Percentiles rank a stretch among this genome's conserved stretches.
These are phyloP conservation scores for Melampsora americana DNA, from an alignment of 1,284 basidiomycete genomes.

Conservation along the genomic window DNA sequence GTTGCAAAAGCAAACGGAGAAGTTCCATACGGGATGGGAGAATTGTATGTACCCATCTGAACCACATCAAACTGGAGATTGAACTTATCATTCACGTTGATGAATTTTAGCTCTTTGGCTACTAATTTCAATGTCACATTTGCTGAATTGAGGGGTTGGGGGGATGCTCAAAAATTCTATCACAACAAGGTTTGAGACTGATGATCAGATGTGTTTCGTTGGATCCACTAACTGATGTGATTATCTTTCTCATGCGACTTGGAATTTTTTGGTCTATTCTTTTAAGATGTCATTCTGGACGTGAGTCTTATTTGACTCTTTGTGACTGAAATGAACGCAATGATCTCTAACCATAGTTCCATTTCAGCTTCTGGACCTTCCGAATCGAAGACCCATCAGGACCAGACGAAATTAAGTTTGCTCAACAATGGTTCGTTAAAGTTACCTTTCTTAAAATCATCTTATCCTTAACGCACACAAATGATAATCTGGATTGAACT, in stretches of 20 bases:
- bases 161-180: slow-evolving; percentile 71
- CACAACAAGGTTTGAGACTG: slow-evolving; percentile 67
- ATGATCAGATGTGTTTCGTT: slow-evolving; percentile 51
- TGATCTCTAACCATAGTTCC: background rate
- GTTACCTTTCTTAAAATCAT: background rate
- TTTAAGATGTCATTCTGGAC: slow-evolving; percentile 22
- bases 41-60: slow-evolving; percentile 19
- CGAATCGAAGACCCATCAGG: slow-evolving; percentile 58
- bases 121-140: slow-evolving; percentile 67
- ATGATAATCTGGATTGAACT: background rate
- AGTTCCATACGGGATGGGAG: slow-evolving; percentile 30
- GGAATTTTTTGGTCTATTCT: no score
- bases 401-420: background rate
- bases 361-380: slow-evolving; percentile 66
- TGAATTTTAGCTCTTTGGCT: slow-evolving; percentile 66
- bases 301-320: slow-evolving; percentile 1
- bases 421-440: slow-evolving; percentile 11
- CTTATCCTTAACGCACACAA: background rate
- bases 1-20: slow-evolving; percentile 12
- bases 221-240: background rate
- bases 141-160: slow-evolving; percentile 57
- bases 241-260: background rate
- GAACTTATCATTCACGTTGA: background rate
- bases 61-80: background rate
- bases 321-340: background rate